phyloP scores from a whole-genome alignment of 257 asterid genomes.

The Solanum ossicruentum region DNA sequence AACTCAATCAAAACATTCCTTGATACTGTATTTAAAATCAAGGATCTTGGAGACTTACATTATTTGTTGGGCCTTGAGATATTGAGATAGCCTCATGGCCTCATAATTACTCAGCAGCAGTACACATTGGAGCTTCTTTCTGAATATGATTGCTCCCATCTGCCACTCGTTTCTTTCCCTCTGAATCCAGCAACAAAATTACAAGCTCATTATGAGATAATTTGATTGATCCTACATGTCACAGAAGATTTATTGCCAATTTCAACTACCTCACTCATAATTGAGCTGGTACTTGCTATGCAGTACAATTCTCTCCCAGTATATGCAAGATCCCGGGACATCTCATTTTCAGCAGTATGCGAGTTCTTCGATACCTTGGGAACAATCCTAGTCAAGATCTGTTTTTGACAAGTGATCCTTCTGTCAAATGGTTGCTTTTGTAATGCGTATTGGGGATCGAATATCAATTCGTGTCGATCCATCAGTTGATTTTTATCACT shows the following conservation, averaged over 20 bases:
- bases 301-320: neutral
- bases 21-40: neutral
- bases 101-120: neutral
- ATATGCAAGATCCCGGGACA: neutral
- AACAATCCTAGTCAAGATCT: neutral
- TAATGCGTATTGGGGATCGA: neutral
- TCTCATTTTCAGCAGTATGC: neutral
- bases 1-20: neutral
- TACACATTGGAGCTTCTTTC: neutral
- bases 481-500: neutral
- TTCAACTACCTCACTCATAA: neutral
- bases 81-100: neutral
- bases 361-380: neutral
- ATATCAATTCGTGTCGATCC: neutral
- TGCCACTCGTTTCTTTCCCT: neutral
- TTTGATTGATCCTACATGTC: neutral
- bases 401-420: neutral
- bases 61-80: neutral
- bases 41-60: neutral
- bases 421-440: neutral
- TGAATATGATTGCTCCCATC: neutral
- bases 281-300: neutral
- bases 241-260: neutral
- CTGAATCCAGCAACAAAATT: neutral
- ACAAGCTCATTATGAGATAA: neutral